Conservation (phyloP, 306 rosid species). For the Quercus dentata region DNA sequence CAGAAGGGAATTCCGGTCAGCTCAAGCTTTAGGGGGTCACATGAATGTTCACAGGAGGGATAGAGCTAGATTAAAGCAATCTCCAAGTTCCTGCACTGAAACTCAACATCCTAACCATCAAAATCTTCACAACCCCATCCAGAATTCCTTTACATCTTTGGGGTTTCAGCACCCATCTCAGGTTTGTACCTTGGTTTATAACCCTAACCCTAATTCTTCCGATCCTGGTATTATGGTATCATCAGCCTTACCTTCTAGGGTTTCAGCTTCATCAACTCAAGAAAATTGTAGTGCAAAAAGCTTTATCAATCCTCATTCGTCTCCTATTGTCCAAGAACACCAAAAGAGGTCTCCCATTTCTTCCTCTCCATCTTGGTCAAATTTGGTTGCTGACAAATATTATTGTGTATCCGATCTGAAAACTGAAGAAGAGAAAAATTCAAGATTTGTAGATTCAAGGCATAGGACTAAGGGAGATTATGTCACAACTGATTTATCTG, state of each 20-base stretch:
- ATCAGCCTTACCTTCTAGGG: slow-evolving; percentile 37
- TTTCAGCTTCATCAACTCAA: slow-evolving; percentile 28
- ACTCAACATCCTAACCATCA: slow-evolving; percentile 14
- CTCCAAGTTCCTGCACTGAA: slow-evolving; percentile 37
- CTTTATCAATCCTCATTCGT: slow-evolving; percentile 24
- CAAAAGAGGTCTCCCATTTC: slow-evolving; percentile 2
- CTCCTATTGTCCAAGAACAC: slow-evolving; percentile 17
- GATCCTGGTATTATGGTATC: slow-evolving; percentile 31
- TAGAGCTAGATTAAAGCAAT: slow-evolving; percentile 77
- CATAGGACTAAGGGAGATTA: slow-evolving; percentile 21
- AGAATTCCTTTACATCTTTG: slow-evolving; percentile 26
- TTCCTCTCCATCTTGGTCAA: slow-evolving; percentile 43
- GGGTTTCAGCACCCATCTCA: slow-evolving; percentile 42
- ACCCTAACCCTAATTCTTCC: slow-evolving; percentile 60
- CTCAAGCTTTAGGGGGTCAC: slow-evolving; percentile 95
- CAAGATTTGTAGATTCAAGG: slow-evolving; percentile 38
- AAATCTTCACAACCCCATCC: slow-evolving; percentile 12
- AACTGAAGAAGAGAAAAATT: slow-evolving; percentile 28
- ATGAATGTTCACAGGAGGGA: slow-evolving; percentile 97
- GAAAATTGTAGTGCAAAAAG: slow-evolving; percentile 17
- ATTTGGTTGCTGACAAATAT: slow-evolving; percentile 26
- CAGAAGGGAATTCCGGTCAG: slow-evolving; percentile 85
- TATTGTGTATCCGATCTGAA: slow-evolving; percentile 9
- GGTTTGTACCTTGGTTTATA: slow-evolving; percentile 41
- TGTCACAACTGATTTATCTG: slow-evolving; percentile 33